Evolutionary conservation across 768 basidiomycete genomes (phyloP), one percentile per base, ranked within the genome.

Genomic region (Harrya chromipes): DNA sequence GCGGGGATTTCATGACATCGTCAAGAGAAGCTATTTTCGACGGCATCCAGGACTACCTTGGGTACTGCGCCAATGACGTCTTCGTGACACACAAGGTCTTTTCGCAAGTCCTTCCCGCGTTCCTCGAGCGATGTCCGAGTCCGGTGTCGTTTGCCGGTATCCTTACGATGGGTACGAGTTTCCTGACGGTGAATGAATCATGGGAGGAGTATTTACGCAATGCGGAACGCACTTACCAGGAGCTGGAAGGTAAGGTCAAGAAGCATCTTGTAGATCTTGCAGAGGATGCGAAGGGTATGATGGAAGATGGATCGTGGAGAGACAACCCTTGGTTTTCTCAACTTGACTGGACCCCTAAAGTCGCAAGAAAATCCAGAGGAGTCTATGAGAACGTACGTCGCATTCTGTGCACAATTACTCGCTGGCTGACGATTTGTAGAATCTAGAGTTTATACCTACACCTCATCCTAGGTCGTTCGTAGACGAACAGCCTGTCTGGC

Each of bases 271-370:
- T 84, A 4, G 76, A 83, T 42, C 74, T 90, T 34, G 93, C 94
- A 0, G 77, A 77, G 48, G 71, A 82, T 40, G 75, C 79, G 7
- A 76, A 74, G 57, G 58, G 45, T 8, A 54, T 85, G 68, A 74
- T 80, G 72, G 68, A 72, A 11, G 66, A 69, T 41, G 79, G 71
- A 26, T 67, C 63, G 42, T 92, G 84, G 87, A 79, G 75, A 63
- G 74, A 77, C 3, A 87, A 92, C 66, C 82, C 83, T 7, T 97
- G 93, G 92, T 68, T 94, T 13, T 79, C 75, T 42, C 97, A 99
- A 66, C 74, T 98, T 49, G 94, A 99, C 64, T 98, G 97, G 97
- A 85, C 90, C 1, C 90, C 90, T 1, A 97, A 98, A 67, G 74
- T 78, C 6, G 83, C 82, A 0, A 78, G 80, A 33, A 82, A 83